Evolutionary conservation across 257 asterid species (phyloP).

Genomic region (Scutellaria galericulata): DNA sequence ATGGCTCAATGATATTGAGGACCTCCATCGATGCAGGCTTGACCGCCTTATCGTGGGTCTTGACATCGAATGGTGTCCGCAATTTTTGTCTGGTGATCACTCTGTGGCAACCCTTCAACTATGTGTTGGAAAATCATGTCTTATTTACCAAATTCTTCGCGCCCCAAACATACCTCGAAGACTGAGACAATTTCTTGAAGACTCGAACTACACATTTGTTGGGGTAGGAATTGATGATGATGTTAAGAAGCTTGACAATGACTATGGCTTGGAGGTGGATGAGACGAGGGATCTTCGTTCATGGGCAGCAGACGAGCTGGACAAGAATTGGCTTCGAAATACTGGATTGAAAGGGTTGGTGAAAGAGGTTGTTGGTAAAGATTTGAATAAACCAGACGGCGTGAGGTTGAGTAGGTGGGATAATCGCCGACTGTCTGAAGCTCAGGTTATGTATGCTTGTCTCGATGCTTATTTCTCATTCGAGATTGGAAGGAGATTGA

Average conservation of each 20-base stretch:
- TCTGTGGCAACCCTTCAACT: slow-evolving; percentile 40
- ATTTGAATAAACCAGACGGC: slow-evolving; percentile 19
- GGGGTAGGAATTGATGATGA: slow-evolving; percentile 39
- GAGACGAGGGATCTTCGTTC: slow-evolving; percentile 35
- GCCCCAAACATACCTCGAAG: slow-evolving; percentile 21
- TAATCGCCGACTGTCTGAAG: background rate
- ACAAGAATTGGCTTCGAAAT: background rate
- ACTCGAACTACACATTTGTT: slow-evolving; percentile 36
- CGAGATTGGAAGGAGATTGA: slow-evolving; percentile 39
- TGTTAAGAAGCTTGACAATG: slow-evolving; percentile 17
- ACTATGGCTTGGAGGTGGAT: slow-evolving; percentile 23
- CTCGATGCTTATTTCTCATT: slow-evolving; percentile 46
- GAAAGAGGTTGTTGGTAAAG: slow-evolving; percentile 30
- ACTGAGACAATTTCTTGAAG: slow-evolving; percentile 32
- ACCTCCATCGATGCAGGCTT: background rate
- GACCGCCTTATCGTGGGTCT: slow-evolving; percentile 8
- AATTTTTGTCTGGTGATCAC: background rate
- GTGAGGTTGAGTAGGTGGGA: slow-evolving; percentile 43
- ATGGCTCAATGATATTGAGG: background rate
- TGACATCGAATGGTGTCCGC: background rate
- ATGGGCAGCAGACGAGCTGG: slow-evolving; percentile 31
- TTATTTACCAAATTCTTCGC: slow-evolving; percentile 35
- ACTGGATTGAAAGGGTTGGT: slow-evolving; percentile 34
- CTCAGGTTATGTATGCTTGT: slow-evolving; percentile 40
- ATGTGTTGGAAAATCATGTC: slow-evolving; percentile 34